Percentiles rank a stretch among this genome's conserved stretches.
These are phyloP conservation scores for Aspergillus egyptiacus DNA, from an alignment of 495 filamentous ascomycete genomes.

Conservation along the genomic window DNA sequence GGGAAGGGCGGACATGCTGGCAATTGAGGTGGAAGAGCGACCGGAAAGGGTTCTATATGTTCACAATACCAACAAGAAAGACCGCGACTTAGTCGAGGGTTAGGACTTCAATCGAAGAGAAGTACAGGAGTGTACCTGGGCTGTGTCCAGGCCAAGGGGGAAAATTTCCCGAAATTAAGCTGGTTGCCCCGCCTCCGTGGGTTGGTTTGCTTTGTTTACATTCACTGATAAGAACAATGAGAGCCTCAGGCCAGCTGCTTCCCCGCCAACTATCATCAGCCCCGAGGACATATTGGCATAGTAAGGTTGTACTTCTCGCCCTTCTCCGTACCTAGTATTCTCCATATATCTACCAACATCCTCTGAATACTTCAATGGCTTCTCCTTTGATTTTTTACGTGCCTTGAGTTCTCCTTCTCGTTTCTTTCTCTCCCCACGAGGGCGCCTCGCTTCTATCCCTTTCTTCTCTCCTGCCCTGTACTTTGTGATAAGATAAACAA, in stretches of 20 bases:
- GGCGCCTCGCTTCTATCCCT: neutral
- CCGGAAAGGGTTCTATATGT: too few species aligned
- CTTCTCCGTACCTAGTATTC: too few species aligned
- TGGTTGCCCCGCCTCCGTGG: conserved; percentile 34
- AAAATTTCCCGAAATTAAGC: conserved; percentile 10
- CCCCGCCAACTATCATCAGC: conserved; percentile 24
- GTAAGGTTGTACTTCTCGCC: too few species aligned
- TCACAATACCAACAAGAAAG: too few species aligned
- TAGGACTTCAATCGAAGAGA: too few species aligned
- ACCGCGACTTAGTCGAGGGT: too few species aligned
- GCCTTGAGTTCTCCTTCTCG: neutral
- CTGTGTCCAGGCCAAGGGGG: neutral
- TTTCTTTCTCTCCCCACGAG: neutral
- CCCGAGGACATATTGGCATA: too few species aligned
- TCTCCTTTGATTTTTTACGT: neutral
- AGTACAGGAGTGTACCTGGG: neutral
- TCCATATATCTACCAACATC: neutral
- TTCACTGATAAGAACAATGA: conserved; percentile 8
- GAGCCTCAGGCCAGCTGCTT: conserved; percentile 18
- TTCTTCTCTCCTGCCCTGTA: conserved; percentile 7
- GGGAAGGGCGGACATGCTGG: conserved; percentile 28
- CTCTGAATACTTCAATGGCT: neutral
- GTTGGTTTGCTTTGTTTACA: conserved; percentile 34
- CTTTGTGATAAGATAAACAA: conserved; percentile 14
- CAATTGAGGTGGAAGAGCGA: conserved; percentile 11